phyloP scores from a whole-genome alignment of 2,329 filamentous ascomycete species.

The Xylaria sp. region DNA sequence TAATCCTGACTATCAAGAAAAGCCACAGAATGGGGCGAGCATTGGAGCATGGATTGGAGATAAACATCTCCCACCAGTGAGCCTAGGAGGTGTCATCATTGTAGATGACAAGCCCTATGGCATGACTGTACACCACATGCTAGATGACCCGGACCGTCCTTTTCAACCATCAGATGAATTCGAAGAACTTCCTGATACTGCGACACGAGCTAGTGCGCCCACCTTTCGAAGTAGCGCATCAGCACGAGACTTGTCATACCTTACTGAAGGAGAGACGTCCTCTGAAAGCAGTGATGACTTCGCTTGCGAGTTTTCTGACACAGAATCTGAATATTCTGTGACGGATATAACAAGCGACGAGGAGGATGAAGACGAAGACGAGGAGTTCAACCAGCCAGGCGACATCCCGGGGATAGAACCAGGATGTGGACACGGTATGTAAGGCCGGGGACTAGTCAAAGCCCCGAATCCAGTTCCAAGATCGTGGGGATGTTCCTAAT shows the following conservation, averaged over 20 bases:
- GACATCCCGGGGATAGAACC: constrained; percentile 83
- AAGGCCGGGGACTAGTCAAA: constrained; percentile 26
- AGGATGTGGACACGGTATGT: constrained; percentile 73
- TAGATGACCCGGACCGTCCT: constrained; percentile 73
- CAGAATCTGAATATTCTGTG: constrained; percentile 58
- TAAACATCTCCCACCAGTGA: constrained; percentile 88
- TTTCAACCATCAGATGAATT: constrained; percentile 24
- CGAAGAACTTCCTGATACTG: constrained; percentile 27
- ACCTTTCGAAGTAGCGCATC: constrained; percentile 45
- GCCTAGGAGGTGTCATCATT: constrained; percentile 86
- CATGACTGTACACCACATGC: constrained; percentile 97
- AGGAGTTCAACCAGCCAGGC: constrained; percentile 70
- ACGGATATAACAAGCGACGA: constrained; percentile 63
- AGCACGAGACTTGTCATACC: constrained; percentile 37
- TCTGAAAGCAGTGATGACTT: constrained; percentile 64
- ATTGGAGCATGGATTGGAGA: constrained; percentile 91
- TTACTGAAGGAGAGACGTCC: constrained; percentile 52
- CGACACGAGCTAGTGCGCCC: constrained; percentile 38
- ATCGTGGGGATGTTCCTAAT: constrained; percentile 16
- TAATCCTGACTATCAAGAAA: constrained; percentile 82
- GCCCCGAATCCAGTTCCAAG: constrained; percentile 16
- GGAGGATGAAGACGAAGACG: constrained; percentile 63
- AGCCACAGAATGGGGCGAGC: constrained; percentile 86
- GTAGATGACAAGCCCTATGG: constrained; percentile 88
- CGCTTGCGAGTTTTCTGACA: constrained; percentile 71